Evolutionary conservation across 2,329 filamentous ascomycete species (phyloP).

Genomic region (Trichoderma semiorbis): DNA sequence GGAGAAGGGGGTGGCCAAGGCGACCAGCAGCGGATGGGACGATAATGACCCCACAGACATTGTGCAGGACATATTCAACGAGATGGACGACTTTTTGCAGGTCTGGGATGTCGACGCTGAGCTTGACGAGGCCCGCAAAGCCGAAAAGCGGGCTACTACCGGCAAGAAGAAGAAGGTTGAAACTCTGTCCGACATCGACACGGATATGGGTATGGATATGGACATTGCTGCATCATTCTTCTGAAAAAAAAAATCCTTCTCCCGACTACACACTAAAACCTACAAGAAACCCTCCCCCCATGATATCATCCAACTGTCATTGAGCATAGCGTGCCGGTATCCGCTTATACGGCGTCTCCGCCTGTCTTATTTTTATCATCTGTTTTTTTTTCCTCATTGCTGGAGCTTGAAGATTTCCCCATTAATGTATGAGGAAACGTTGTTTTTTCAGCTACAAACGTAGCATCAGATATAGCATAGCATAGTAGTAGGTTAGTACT

Average conservation of each 20-base stretch:
- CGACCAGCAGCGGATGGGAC: slow-evolving; percentile 15
- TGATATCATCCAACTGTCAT: background rate
- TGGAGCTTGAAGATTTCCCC: background rate
- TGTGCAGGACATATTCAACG: slow-evolving; percentile 36
- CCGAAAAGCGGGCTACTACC: slow-evolving; percentile 13
- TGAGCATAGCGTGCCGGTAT: background rate
- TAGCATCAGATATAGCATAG: background rate
- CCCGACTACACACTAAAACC: background rate
- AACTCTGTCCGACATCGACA: background rate
- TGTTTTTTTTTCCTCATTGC: background rate
- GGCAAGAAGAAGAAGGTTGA: background rate
- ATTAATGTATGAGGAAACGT: background rate
- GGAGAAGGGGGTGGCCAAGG: background rate
- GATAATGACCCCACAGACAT: slow-evolving; percentile 34
- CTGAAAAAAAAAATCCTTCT: background rate
- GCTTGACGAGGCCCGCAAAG: slow-evolving; percentile 31
- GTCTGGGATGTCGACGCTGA: slow-evolving; percentile 37
- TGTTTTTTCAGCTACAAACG: background rate
- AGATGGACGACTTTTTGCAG: slow-evolving; percentile 36
- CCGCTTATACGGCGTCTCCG: background rate
- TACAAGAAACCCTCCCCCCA: background rate
- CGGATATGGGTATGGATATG: background rate
- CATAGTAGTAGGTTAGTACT: background rate
- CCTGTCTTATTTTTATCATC: background rate
- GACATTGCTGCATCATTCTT: background rate